phyloP scores from a whole-genome alignment of 495 filamentous ascomycete genomes.

The Cercophora newfieldiana region DNA sequence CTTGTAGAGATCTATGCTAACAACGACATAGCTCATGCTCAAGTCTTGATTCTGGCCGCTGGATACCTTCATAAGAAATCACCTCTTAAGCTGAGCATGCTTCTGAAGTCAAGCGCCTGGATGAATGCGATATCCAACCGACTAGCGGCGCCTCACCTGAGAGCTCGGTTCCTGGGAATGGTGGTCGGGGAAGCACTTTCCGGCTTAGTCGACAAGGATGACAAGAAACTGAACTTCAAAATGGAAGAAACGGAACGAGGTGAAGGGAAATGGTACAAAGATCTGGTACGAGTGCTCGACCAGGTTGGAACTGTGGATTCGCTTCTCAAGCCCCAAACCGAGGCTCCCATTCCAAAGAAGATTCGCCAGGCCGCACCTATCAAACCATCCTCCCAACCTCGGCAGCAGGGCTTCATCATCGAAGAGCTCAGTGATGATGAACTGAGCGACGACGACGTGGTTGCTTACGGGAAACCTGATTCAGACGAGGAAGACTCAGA shows the following conservation, averaged over 20 bases:
- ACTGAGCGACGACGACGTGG: constrained; percentile 58
- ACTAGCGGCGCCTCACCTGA: constrained; percentile 70
- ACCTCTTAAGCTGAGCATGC: constrained; percentile 58
- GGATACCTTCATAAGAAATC: constrained; percentile 69
- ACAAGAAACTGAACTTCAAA: constrained; percentile 77
- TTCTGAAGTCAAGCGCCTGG: constrained; percentile 70
- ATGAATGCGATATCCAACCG: constrained; percentile 82
- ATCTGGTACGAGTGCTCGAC: constrained; percentile 63
- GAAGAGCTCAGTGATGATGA: constrained; percentile 66
- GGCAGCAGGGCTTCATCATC: constrained; percentile 53
- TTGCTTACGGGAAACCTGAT: constrained; percentile 86
- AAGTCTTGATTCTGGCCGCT: constrained; percentile 73
- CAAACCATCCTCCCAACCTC: constrained; percentile 19
- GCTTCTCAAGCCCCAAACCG: constrained; percentile 31
- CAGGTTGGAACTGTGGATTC: constrained; percentile 58
- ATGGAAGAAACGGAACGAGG: constrained; percentile 71
- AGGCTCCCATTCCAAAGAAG: constrained; percentile 13
- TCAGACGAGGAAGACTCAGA: constrained; percentile 90
- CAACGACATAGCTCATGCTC: constrained; percentile 61
- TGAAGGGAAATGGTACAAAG: constrained; percentile 78
- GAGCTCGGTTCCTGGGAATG: constrained; percentile 87
- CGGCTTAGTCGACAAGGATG: constrained; percentile 70
- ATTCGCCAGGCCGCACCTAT: constrained; percentile 1
- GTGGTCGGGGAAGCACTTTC: constrained; percentile 81
- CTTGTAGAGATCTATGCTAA: constrained; percentile 30